Conservation (phyloP, 768 basidiomycete species). For the Chalciporus sphaerocephalus region DNA sequence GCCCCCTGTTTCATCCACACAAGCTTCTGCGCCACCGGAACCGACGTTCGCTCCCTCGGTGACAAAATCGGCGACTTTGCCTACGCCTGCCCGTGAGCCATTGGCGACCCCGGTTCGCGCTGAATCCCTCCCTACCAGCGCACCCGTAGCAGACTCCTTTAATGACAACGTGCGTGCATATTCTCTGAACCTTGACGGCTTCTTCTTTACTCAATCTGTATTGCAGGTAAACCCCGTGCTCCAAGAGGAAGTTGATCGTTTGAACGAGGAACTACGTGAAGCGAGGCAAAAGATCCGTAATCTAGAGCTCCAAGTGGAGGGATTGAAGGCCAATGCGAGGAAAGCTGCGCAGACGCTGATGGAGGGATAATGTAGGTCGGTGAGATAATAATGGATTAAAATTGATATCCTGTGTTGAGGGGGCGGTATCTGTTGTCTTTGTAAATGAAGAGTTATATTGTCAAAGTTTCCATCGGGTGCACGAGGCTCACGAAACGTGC, state of each 20-base stretch:
- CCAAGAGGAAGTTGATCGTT: slow-evolving; percentile 55
- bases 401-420: background rate
- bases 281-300: slow-evolving; percentile 78
- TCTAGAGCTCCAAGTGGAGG: slow-evolving; percentile 79
- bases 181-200: slow-evolving; percentile 1
- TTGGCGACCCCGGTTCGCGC: slow-evolving; percentile 6
- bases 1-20: slow-evolving; percentile 15
- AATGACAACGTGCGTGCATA: slow-evolving; percentile 31
- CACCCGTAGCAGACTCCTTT: slow-evolving; percentile 1
- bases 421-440: background rate
- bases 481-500: slow-evolving; percentile 3
- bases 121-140: slow-evolving; percentile 9
- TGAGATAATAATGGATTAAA: background rate
- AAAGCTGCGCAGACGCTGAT: slow-evolving; percentile 66
- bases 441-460: background rate
- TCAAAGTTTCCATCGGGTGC: background rate
- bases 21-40: slow-evolving; percentile 32
- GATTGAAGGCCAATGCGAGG: slow-evolving; percentile 66
- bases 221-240: slow-evolving; percentile 26
- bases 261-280: slow-evolving; percentile 68
- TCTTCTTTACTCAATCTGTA: background rate
- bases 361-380: slow-evolving; percentile 13
- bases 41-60: slow-evolving; percentile 33
- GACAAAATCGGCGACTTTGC: slow-evolving; percentile 31
- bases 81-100: slow-evolving; percentile 14